Base-by-base conservation (phyloP, 2,329 filamentous ascomycete species). In the Aspergillus sp. region DNA sequence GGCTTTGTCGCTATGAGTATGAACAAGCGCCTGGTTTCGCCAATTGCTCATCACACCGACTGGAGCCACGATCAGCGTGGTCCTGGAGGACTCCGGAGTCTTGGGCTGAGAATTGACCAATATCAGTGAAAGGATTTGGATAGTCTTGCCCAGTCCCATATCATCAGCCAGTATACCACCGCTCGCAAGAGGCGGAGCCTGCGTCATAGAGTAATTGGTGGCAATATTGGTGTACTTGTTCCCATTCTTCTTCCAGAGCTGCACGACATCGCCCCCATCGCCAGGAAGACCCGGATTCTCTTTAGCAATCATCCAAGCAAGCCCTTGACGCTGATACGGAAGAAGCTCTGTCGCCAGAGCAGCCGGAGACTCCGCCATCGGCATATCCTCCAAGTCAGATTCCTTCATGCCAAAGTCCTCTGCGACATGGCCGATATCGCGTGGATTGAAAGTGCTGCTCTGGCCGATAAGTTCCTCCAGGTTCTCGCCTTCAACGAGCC, bases 31-130 rank as follows among this genome's bases (percentile, higher is more conserved):
- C 74, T 96, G 92, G 57, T 89, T 87, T 67, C 86, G 87, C 92
- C 92, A 97, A 68, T 96, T 96, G 70, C 89, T 92, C 90, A 96
- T 93, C 19, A 96, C 91, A 55, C 89, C 89, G 5, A 96, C 84
- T 0, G 92, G 92, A 0, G 91, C 88, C 57, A 96, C 82, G 56
- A 97, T 93, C 21, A 97, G 81, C 0, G 91, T 96, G 1, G 88
- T 80, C 3, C 86, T 87, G 2, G 80, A 72, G 0, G 78, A 78
- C 5, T 81, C 82, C 4, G 75, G 68, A 15, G 80, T 80, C 54
- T 69, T 73, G 2, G 76, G 76, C 17, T 71, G 63, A 1, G 74
- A 65, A 59, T 87, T 85, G 2, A 84, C 80, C 65, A 93, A 78
- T 58, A 97, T 89, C 38, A 96, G 78, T 56, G 91, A 90, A 67